These are phyloP conservation scores for Xylaria sp. DNA, from an alignment of 2,329 filamentous ascomycete genomes.

Conservation along the genomic window DNA sequence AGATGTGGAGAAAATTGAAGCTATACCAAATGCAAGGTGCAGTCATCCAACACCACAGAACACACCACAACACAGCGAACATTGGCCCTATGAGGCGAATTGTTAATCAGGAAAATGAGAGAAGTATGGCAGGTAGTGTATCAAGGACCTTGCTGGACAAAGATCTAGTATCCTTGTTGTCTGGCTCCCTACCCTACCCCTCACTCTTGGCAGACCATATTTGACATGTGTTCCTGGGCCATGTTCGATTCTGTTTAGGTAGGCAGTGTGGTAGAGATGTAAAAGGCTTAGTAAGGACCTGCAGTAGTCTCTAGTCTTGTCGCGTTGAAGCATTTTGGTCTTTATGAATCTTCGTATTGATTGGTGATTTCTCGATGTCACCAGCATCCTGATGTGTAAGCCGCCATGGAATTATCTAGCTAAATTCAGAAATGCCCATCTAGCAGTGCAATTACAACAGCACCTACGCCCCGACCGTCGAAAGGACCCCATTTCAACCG, in stretches of 20 bases:
- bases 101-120: background rate
- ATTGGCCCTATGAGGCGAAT: too few species aligned
- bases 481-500: background rate
- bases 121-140: background rate
- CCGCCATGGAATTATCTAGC: background rate
- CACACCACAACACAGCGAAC: background rate
- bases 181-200: slow-evolving; percentile 11
- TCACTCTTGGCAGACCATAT: slow-evolving; percentile 19
- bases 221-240: slow-evolving; percentile 1
- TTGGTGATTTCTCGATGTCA: slow-evolving; percentile 10
- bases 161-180: background rate
- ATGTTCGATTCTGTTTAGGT: background rate
- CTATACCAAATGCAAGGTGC: background rate
- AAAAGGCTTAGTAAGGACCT: slow-evolving; percentile 28
- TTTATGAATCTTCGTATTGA: background rate
- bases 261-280: background rate
- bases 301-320: slow-evolving; percentile 15
- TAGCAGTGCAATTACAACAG: background rate
- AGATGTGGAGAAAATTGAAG: background rate
- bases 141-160: slow-evolving; percentile 17
- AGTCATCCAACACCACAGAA: background rate
- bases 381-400: slow-evolving; percentile 6
- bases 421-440: background rate
- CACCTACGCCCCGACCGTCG: background rate
- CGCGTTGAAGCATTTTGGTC: too few species aligned